These are phyloP conservation scores for Macaranga tanarius DNA, from an alignment of 441 rosid genomes.

Conservation along the genomic window DNA sequence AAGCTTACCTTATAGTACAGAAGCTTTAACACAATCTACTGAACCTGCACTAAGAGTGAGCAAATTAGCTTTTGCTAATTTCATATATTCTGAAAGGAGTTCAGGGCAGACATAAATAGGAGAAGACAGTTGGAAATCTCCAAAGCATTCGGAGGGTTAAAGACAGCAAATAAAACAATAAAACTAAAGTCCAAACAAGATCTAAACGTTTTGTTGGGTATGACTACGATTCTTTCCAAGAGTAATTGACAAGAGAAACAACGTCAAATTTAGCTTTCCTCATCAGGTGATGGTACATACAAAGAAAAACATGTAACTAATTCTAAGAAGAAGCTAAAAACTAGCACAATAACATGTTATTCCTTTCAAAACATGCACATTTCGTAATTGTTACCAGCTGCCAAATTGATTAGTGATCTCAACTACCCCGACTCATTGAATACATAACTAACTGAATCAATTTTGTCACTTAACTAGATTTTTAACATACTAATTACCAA, in stretches of 20 bases:
- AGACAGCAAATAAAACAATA: constrained; percentile 20
- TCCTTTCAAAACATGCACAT: neutral
- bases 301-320: constrained; percentile 15
- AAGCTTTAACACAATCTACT: constrained; percentile 12
- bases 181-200: constrained; percentile 14
- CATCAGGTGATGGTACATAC: constrained; percentile 31
- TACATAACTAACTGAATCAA: neutral
- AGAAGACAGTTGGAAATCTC: constrained; percentile 25
- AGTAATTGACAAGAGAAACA: constrained; percentile 27
- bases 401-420: neutral
- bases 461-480: neutral
- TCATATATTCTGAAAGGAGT: constrained; percentile 7
- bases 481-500: neutral
- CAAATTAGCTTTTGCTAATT: constrained; percentile 21
- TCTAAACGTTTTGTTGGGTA: neutral
- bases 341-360: constrained; percentile 7
- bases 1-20: neutral
- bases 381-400: neutral
- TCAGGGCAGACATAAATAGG: constrained; percentile 12
- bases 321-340: neutral
- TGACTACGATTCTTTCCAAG: constrained; percentile 32
- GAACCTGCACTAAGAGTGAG: constrained; percentile 27
- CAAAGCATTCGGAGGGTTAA: constrained; percentile 19
- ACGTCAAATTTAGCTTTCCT: constrained; percentile 27
- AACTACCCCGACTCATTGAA: neutral